Base-by-base conservation (phyloP, 371 early-diverging fungal genomes). In the Mycotypha africana region DNA sequence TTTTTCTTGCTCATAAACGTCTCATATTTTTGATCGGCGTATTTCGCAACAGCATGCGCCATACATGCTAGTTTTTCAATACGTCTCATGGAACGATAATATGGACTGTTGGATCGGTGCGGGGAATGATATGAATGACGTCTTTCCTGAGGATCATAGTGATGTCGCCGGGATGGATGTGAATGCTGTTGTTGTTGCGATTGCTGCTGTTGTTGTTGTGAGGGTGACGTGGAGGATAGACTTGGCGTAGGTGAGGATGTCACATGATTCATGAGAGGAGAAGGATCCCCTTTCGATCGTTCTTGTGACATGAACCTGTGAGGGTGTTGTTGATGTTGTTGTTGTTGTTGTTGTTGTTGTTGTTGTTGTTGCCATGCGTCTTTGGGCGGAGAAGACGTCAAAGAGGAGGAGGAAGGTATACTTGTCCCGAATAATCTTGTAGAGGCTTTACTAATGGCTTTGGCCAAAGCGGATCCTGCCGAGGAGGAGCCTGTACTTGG, bases 41-140 rank as follows among this genome's bases (percentile, higher is more conserved):
- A 77, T 36, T 74, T 66, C 16, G 73, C 70, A 5, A 84, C 78
- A 1, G 79, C 80, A 62, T 82, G 75, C 3, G 81, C 81, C 66
- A 82, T 81, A 43, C 75, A 76, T 0, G 82, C 82, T 10, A 74
- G 62, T 12, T 70, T 58, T 41, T 84, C 81, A 42, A 84, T 79
- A 2, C 49, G 34, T 34, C 74, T 68, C 48, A 81, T 60, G 2
- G 73, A 69, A 4, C 15, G 37, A 9, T 42, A 5, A n/a, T n/a
- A n/a, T n/a, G n/a, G n/a, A n/a, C n/a, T n/a, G n/a, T n/a, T n/a
- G n/a, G n/a, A n/a, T 40, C 17, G 45, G 11, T 60, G 56, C n/a
- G 56, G 60, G 14, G 26, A 43, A 21, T 50, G 45, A 50, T 47
- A 63, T 47, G 25, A 65, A 65, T 1, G 57, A 59, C 22, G 58